Evolutionary conservation across 23 red algal species (phyloP), one percentile per base, ranked within the genome.

Genomic region (Gracilariopsis chorda): DNA sequence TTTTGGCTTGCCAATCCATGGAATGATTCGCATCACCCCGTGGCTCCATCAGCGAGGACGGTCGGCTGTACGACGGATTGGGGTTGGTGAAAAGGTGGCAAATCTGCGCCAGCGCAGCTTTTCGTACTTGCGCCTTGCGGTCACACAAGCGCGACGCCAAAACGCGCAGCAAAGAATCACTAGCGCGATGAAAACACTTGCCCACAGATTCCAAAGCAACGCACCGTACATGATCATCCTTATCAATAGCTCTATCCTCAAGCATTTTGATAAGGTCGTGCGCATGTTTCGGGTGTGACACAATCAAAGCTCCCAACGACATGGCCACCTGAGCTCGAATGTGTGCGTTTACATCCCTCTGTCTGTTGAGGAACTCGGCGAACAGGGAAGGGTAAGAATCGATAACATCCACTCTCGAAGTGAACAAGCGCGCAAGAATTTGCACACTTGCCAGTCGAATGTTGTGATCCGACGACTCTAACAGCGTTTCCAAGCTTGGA

Each of bases 351-450:
- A 72, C 75, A 73, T 91, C 88, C 24, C 49, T 34, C 39, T 57
- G 68, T 60, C 88, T 37, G 32, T 69, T 63, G 1, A 91, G 61
- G 58, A 91, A 91, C 74, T 91, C 88, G 20, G 48, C 77, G 42
- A 91, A 91, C 39, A 91, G 30, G 34, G 58, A 53, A 0, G 75
- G 75, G 21, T 91, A 91, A 25, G 77, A 82, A 14, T 72, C 48
- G 12, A 82, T 57, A 33, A 91, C 77, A 35, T 91, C 60, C 49
- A 58, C 33, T 43, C 75, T 57, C 9, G 88, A 70, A 2, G 88
- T 80, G 75, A 91, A 82, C 11, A 91, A 45, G 20, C 59, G 23
- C 10, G 88, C 48, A 5, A 91, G 59, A 8, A 91, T 45, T 21
- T 75, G 74, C 7, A 82, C 88, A 62, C 53, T 73, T 48, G 60